Percentiles rank a stretch among this genome's conserved stretches.
Evolutionary conservation across 768 basidiomycete species (phyloP).

Genomic region (Rhodocollybia butyracea): DNA sequence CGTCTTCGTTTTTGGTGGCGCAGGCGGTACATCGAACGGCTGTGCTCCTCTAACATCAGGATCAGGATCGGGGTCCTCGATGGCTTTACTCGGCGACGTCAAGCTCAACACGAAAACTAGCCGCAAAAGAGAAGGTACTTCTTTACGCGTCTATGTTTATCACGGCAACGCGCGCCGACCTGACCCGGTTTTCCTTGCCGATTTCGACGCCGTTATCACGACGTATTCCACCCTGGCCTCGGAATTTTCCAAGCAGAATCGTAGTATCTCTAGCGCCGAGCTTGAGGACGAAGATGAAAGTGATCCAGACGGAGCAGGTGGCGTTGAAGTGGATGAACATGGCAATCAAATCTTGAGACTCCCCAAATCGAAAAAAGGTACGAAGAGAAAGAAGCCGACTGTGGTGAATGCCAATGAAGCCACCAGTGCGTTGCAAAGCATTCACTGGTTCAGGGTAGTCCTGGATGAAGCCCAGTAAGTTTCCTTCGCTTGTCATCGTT

Average conservation of each 20-base stretch:
- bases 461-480: conserved; percentile 93
- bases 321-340: conserved; percentile 63
- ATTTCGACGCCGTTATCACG: conserved; percentile 97
- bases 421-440: conserved; percentile 84
- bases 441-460: conserved; percentile 96
- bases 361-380: conserved; percentile 64
- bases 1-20: conserved; percentile 80
- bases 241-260: conserved; percentile 88
- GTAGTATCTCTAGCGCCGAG: conserved; percentile 54
- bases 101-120: conserved; percentile 28
- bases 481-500: conserved; percentile 5
- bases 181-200: conserved; percentile 83
- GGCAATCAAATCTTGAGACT: conserved; percentile 60
- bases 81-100: conserved; percentile 23
- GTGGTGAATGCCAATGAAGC: conserved; percentile 33
- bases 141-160: conserved; percentile 89
- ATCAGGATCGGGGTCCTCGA: conserved; percentile 28
- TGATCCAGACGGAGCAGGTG: conserved; percentile 61
- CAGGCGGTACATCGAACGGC: conserved; percentile 33
- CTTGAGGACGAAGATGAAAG: conserved; percentile 61
- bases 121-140: conserved; percentile 43
- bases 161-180: conserved; percentile 88
- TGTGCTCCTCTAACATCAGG: conserved; percentile 29
- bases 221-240: conserved; percentile 95
- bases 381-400: conserved; percentile 60